phyloP scores from a whole-genome alignment of 2,329 filamentous ascomycete genomes.

The Cadophora luteo-olivacea region DNA sequence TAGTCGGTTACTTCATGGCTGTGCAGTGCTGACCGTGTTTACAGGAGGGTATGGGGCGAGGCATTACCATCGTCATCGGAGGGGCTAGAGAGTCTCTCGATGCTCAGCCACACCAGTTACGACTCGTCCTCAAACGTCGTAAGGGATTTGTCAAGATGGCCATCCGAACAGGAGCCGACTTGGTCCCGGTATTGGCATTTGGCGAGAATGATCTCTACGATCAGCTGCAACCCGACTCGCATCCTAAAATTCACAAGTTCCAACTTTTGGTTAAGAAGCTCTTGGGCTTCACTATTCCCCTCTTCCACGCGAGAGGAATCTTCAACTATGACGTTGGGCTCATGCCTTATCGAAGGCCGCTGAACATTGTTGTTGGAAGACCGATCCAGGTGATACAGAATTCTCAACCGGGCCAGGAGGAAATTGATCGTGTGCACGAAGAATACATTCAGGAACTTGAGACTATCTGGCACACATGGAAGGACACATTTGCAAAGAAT shows the following conservation, averaged over 20 bases:
- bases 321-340: slow-evolving; percentile 98
- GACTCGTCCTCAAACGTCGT: slow-evolving; percentile 80
- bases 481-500: slow-evolving; percentile 73
- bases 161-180: slow-evolving; percentile 87
- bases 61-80: slow-evolving; percentile 93
- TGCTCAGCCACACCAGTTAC: slow-evolving; percentile 77
- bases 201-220: slow-evolving; percentile 97
- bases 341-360: slow-evolving; percentile 87
- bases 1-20: not conserved
- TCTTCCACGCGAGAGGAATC: slow-evolving; percentile 88
- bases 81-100: slow-evolving; percentile 92
- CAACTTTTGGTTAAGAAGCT: slow-evolving; percentile 86
- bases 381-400: slow-evolving; percentile 74
- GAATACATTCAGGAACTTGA: slow-evolving; percentile 79
- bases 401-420: slow-evolving; percentile 71
- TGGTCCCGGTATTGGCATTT: slow-evolving; percentile 91
- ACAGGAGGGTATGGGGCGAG: slow-evolving; percentile 86
- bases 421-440: slow-evolving; percentile 81
- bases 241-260: slow-evolving; percentile 79
- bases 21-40: slow-evolving; percentile 14
- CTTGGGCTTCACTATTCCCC: slow-evolving; percentile 90
- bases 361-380: slow-evolving; percentile 88
- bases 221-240: slow-evolving; percentile 77
- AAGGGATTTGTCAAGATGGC: slow-evolving; percentile 96
- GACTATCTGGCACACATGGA: slow-evolving; percentile 78